Conservation (phyloP, 306 rosid species). For the Albizia julibrissin region DNA sequence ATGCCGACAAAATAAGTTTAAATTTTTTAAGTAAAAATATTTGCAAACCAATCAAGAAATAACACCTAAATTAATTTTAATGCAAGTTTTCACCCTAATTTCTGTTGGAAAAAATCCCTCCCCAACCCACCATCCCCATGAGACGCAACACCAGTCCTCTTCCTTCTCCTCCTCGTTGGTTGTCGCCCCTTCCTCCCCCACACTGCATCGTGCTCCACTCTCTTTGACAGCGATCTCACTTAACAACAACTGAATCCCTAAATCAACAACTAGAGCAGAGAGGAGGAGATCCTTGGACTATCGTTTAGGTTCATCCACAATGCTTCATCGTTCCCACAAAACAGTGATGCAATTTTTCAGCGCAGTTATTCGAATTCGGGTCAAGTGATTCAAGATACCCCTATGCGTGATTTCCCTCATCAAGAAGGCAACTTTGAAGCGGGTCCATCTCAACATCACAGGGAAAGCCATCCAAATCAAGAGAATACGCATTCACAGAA, state of each 20-base stretch:
- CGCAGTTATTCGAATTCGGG: not conserved
- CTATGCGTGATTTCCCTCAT: not conserved
- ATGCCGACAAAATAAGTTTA: too few species aligned
- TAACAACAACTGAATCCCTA: slow-evolving; percentile 17
- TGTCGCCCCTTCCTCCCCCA: too few species aligned
- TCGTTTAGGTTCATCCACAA: not conserved
- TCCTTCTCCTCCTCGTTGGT: too few species aligned
- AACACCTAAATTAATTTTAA: too few species aligned
- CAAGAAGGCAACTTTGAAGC: not conserved
- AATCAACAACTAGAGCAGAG: not conserved
- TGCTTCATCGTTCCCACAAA: not conserved
- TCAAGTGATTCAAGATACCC: not conserved
- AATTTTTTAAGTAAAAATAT: too few species aligned
- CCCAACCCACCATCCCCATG: too few species aligned
- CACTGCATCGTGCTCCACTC: not conserved
- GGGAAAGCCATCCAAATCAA: not conserved
- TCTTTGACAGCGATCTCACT: slow-evolving; percentile 32
- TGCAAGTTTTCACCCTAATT: too few species aligned
- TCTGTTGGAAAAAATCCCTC: too few species aligned
- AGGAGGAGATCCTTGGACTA: slow-evolving; percentile 31
- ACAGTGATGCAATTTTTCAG: not conserved
- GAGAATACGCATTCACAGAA: not conserved
- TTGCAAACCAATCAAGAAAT: too few species aligned
- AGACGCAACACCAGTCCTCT: too few species aligned
- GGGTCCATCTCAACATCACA: slow-evolving; percentile 28